phyloP scores from a whole-genome alignment of 2,329 filamentous ascomycete genomes.

The Chrysoporthe cubensis region DNA sequence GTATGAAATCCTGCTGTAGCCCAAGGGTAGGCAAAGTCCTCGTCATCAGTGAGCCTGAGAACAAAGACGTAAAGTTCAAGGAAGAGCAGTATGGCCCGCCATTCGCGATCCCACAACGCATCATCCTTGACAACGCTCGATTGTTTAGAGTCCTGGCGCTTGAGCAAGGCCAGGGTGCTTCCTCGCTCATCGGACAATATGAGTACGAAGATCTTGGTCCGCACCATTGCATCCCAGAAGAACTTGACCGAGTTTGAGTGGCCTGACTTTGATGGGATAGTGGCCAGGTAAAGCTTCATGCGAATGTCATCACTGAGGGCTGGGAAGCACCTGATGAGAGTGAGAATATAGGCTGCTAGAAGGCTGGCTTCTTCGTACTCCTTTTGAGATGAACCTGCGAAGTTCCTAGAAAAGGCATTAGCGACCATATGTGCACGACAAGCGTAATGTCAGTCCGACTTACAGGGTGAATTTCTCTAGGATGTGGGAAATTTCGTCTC shows the following conservation, averaged over 20 bases:
- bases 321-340: slow-evolving; percentile 84
- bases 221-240: slow-evolving; percentile 72
- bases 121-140: slow-evolving; percentile 30
- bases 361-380: slow-evolving; percentile 67
- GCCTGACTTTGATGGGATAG: slow-evolving; percentile 52
- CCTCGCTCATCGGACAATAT: slow-evolving; percentile 38
- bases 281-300: slow-evolving; percentile 88
- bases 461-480: slow-evolving; percentile 50
- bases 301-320: slow-evolving; percentile 82
- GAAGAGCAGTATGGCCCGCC: slow-evolving; percentile 87
- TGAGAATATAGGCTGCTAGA: slow-evolving; percentile 84
- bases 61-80: slow-evolving; percentile 94
- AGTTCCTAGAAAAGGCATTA: slow-evolving; percentile 33
- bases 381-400: slow-evolving; percentile 37
- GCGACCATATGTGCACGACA: background rate
- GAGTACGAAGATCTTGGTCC: slow-evolving; percentile 46
- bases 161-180: slow-evolving; percentile 37
- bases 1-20: slow-evolving; percentile 42
- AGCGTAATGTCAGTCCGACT: slow-evolving; percentile 31
- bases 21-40: slow-evolving; percentile 81
- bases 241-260: slow-evolving; percentile 73
- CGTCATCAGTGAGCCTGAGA: slow-evolving; percentile 90
- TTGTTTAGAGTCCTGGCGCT: slow-evolving; percentile 30
- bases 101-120: slow-evolving; percentile 65
- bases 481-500: slow-evolving; percentile 71